Base-by-base conservation (phyloP, 768 basidiomycete species). In the Pisolithus sp. region DNA sequence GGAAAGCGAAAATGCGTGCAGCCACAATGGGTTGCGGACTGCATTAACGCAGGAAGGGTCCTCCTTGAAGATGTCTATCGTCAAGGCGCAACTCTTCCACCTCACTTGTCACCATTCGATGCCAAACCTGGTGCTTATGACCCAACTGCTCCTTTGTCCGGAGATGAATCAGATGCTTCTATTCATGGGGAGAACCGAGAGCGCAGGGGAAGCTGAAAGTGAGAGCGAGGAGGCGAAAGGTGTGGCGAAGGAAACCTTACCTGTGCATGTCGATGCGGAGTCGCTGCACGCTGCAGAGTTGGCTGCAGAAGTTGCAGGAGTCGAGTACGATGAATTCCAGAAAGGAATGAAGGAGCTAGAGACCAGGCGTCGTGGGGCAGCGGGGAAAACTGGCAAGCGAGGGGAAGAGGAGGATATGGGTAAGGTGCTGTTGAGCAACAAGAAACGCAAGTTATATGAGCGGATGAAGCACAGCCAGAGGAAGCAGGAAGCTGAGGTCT, bases 401-500 rank as follows among this genome's bases (percentile, higher is more conserved):
- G 30, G 59, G 57, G 43, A 61, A 18, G 90, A 93, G 65, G 76
- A 82, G 61, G 88, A 94, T 64, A 90, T 95, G 87, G 86, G 89
- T 70, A 95, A 94, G 78, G 95, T 97, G 85, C 78, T 97, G 82
- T 85, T 96, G 85, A 95, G 90, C 74, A 93, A 91, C 69, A 92
- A 89, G 73, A 87, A 95, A 68, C 80, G 83, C 60, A 94, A 94
- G 70, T 70, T 96, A 60, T 95, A 94, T 67, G 91, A 93, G 70
- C 87, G 87, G 71, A 89, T 96, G 81, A 91, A 93, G 72, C 81
- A 89, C 65, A 83, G 85, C 57, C 80, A 94, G 65, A 77, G 79
- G 66, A 89, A 85, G 71, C 83, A 84, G 54, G 75, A 76, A 13
- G 71, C 76, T 23, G 90, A 95, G 87, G 93, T 93, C 66, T 59